Conservation (phyloP, 2,329 filamentous ascomycete genomes). For the Macrophomina pseudophaseolina region DNA sequence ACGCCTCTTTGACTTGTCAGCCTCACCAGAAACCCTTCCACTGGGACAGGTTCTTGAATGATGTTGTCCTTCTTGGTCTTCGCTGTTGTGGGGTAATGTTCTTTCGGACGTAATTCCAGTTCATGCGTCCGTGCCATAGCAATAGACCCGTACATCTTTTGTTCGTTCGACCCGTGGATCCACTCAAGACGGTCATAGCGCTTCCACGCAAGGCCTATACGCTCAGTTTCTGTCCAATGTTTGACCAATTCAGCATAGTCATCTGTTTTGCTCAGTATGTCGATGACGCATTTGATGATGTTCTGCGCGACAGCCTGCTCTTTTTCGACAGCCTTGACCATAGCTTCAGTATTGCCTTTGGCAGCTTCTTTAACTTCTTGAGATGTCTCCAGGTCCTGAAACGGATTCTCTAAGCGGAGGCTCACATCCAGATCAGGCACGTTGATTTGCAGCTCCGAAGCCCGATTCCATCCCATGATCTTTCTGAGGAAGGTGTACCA, state of each 20-base stretch:
- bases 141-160: conserved; percentile 71
- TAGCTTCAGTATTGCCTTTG: conserved; percentile 51
- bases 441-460: conserved; percentile 62
- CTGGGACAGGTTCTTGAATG: conserved; percentile 63
- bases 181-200: conserved; percentile 72
- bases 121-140: conserved; percentile 71
- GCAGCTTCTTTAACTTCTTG: conserved; percentile 48
- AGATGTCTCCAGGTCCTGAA: conserved; percentile 56
- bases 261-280: conserved; percentile 59
- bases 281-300: conserved; percentile 64
- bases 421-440: conserved; percentile 68
- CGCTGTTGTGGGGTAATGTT: conserved; percentile 64
- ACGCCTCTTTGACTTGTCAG: conserved; percentile 67
- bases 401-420: conserved; percentile 64
- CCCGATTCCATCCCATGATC: conserved; percentile 63
- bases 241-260: conserved; percentile 66
- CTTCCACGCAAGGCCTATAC: conserved; percentile 71
- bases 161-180: conserved; percentile 68
- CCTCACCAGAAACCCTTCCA: conserved; percentile 70
- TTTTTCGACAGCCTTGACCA: conserved; percentile 52
- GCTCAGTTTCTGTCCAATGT: conserved; percentile 62
- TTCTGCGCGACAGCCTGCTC: conserved; percentile 61
- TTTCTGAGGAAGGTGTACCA: conserved; percentile 71
- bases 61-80: conserved; percentile 38
- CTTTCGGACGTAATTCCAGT: conserved; percentile 67